phyloP scores from a whole-genome alignment of 192 early-diverging fungal genomes.

The Diversispora eburnea region DNA sequence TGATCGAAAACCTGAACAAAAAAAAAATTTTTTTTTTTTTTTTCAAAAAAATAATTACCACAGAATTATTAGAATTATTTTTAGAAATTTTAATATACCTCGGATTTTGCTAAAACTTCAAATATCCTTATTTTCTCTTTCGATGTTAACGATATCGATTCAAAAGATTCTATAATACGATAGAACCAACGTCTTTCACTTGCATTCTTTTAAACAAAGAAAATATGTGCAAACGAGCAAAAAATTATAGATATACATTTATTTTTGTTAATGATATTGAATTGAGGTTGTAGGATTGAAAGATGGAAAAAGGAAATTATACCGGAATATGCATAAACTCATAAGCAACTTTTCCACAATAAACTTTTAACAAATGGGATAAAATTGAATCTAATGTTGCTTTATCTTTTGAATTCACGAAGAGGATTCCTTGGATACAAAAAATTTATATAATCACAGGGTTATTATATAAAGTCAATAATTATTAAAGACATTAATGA shows the following conservation, averaged over 20 bases:
- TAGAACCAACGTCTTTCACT: constrained; percentile 89
- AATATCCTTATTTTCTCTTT: constrained; percentile 74
- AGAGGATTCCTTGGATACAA: constrained; percentile 58
- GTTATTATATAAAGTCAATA: too few relatives aligned
- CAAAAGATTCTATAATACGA: constrained; percentile 74
- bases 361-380: constrained; percentile 64
- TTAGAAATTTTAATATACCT: constrained; percentile 35
- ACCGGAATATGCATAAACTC: constrained; percentile 94
- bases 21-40: constrained; percentile 12
- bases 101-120: constrained; percentile 75
- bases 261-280: neutral
- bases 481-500: too few relatives aligned
- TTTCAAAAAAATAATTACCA: neutral
- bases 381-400: constrained; percentile 68
- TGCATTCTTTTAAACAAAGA: constrained; percentile 47
- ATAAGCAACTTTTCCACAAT: constrained; percentile 85
- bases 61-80: neutral
- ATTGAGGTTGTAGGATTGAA: neutral
- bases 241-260: too few relatives aligned
- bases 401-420: constrained; percentile 45
- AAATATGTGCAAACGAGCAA: too few relatives aligned
- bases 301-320: constrained; percentile 16
- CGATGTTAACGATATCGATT: constrained; percentile 50
- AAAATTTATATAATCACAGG: too few relatives aligned
- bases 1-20: constrained; percentile 81